Evolutionary conservation across 163 green algal species (phyloP).

Genomic region (Volvox carteri): DNA sequence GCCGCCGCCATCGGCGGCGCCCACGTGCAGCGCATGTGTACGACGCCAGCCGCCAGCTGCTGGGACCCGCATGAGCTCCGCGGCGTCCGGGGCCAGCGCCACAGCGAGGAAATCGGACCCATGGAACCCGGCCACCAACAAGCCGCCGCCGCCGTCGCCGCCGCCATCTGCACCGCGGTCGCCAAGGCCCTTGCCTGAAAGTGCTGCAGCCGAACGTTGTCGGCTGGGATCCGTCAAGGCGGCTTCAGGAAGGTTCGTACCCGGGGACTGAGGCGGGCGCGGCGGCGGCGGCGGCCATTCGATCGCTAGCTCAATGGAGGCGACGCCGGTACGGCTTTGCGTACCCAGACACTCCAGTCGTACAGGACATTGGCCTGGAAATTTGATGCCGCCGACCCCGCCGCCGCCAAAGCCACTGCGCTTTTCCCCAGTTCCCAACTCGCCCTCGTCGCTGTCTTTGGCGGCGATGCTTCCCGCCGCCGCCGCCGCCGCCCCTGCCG

Average conservation of each 20-base stretch:
- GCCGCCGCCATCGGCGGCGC: background rate
- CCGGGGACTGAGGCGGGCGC: background rate
- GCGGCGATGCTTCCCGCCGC: background rate
- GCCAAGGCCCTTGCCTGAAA: background rate
- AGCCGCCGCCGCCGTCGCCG: background rate
- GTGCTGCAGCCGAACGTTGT: background rate
- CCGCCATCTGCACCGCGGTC: background rate
- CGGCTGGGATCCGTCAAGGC: background rate
- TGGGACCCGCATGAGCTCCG: slow-evolving; percentile 31
- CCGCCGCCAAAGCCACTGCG: background rate
- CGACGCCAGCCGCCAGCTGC: slow-evolving; percentile 30
- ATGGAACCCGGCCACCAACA: slow-evolving; percentile 27
- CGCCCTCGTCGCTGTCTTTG: background rate
- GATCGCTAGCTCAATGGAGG: slow-evolving; percentile 34
- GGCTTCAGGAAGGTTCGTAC: background rate
- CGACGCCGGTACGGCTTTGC: slow-evolving; percentile 19
- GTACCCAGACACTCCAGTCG: slow-evolving; percentile 26
- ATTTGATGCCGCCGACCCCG: background rate
- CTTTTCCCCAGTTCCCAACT: background rate
- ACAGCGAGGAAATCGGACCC: slow-evolving; percentile 26
- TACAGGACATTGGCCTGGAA: background rate
- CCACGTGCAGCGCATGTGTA: slow-evolving; percentile 20
- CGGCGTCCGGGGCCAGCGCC: background rate
- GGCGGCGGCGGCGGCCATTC: background rate
- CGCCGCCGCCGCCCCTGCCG: background rate